These are phyloP conservation scores for Myxozyma nipponensis DNA, from an alignment of 805 yeast species.

Conservation along the genomic window DNA sequence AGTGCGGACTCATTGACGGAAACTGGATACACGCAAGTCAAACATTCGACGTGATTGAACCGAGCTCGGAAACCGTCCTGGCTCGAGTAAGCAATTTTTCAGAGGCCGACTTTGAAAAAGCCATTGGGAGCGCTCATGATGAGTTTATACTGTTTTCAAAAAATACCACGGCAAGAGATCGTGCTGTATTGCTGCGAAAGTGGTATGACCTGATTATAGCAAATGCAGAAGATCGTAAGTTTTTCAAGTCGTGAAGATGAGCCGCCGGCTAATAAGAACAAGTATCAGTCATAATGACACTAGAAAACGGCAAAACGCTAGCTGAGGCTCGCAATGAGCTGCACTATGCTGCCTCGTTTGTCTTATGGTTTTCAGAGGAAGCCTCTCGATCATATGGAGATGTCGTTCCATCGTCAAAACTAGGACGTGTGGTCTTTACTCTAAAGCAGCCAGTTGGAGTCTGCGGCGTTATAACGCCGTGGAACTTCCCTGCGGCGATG, in stretches of 20 bases:
- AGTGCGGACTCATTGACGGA: not conserved
- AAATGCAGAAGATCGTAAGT: slow-evolving; percentile 60
- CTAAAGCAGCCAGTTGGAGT: slow-evolving; percentile 76
- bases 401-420: slow-evolving; percentile 41
- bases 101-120: slow-evolving; percentile 49
- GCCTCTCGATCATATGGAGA: slow-evolving; percentile 71
- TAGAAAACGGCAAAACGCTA: slow-evolving; percentile 72
- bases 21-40: slow-evolving; percentile 8
- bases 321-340: slow-evolving; percentile 73
- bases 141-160: slow-evolving; percentile 38
- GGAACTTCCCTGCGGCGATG: slow-evolving; percentile 75
- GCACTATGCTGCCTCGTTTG: slow-evolving; percentile 63
- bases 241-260: too few species aligned
- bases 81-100: slow-evolving; percentile 55
- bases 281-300: slow-evolving; percentile 58
- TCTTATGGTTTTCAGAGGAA: slow-evolving; percentile 86
- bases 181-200: slow-evolving; percentile 51
- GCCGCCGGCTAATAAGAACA: too few species aligned
- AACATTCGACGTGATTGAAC: slow-evolving; percentile 50
- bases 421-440: slow-evolving; percentile 47
- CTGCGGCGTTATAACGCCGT: slow-evolving; percentile 73
- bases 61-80: slow-evolving; percentile 56
- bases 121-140: slow-evolving; percentile 53
- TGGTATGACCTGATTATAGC: slow-evolving; percentile 53
- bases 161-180: slow-evolving; percentile 52